phyloP scores from a whole-genome alignment of 805 yeast genomes.

The Yamadazyma sp. region DNA sequence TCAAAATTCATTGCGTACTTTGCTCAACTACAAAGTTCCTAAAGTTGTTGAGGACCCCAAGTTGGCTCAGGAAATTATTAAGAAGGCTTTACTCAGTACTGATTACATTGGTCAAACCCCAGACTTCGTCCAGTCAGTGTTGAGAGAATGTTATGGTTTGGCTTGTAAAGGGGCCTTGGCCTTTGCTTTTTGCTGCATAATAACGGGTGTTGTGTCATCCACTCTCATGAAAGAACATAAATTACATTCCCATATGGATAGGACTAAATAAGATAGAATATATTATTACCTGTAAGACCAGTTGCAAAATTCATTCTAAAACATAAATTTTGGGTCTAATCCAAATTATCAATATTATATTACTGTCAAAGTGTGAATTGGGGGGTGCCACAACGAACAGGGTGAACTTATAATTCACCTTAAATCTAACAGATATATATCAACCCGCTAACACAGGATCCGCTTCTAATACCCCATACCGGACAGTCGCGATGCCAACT shows the following conservation, averaged over 20 bases:
- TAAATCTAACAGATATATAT: too few relatives aligned
- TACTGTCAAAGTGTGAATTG: too few relatives aligned
- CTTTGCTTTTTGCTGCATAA: conserved; percentile 44
- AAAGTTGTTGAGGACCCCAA: conserved; percentile 27
- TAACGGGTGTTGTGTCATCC: conserved; percentile 41
- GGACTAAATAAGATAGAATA: conserved; percentile 28
- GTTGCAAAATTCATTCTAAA: too few relatives aligned
- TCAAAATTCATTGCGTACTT: conserved; percentile 43
- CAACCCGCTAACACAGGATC: too few relatives aligned
- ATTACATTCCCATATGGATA: conserved; percentile 51
- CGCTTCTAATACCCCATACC: too few relatives aligned
- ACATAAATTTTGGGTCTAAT: too few relatives aligned
- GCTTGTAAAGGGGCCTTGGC: conserved; percentile 55
- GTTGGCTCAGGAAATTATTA: conserved; percentile 45
- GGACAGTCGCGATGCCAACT: too few relatives aligned
- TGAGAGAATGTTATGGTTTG: conserved; percentile 49
- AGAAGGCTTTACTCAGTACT: conserved; percentile 56
- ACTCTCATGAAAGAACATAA: conserved; percentile 57
- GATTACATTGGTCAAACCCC: conserved; percentile 58
- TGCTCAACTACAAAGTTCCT: conserved; percentile 21
- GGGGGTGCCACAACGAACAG: too few relatives aligned
- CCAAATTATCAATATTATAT: too few relatives aligned
- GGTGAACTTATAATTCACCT: too few relatives aligned
- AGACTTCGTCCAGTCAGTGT: conserved; percentile 43
- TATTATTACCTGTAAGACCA: too few relatives aligned